phyloP scores from a whole-genome alignment of 352 stramenopile genomes.

The Blastocystis sp. region DNA sequence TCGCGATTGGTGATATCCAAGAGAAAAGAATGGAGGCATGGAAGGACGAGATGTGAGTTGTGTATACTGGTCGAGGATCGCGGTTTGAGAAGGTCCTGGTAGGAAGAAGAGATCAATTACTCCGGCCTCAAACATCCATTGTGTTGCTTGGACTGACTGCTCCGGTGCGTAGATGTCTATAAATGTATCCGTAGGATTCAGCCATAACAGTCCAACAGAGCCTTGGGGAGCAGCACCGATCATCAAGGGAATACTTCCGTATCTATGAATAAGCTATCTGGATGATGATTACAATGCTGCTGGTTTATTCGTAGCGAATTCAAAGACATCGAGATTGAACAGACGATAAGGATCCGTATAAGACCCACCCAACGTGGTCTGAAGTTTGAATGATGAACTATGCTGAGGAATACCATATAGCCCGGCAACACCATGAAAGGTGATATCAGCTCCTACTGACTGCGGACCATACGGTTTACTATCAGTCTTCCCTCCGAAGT shows the following conservation, averaged over 20 bases:
- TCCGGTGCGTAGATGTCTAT: constrained; percentile 84
- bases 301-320: constrained; percentile 96
- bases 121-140: constrained; percentile 81
- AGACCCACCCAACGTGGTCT: constrained; percentile 75
- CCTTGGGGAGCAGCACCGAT: not conserved
- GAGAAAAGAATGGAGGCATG: constrained; percentile 90
- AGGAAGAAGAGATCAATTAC: constrained; percentile 94
- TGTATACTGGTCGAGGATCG: constrained; percentile 87
- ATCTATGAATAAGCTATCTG: constrained; percentile 74
- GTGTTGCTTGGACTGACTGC: constrained; percentile 81
- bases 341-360: constrained; percentile 94
- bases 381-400: constrained; percentile 86
- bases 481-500: constrained; percentile 87
- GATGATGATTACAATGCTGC: constrained; percentile 92
- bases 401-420: constrained; percentile 96
- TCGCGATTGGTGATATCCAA: constrained; percentile 97
- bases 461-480: constrained; percentile 76
- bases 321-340: constrained; percentile 99
- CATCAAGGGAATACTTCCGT: constrained; percentile 42
- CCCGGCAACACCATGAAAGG: constrained; percentile 80
- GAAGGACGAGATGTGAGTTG: constrained; percentile 84
- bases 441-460: constrained; percentile 90
- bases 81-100: constrained; percentile 78
- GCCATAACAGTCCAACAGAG: constrained; percentile 86
- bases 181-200: constrained; percentile 98